Evolutionary conservation across 352 stramenopile genomes (phyloP).

Genomic region (Globisporangium apiculatum): DNA sequence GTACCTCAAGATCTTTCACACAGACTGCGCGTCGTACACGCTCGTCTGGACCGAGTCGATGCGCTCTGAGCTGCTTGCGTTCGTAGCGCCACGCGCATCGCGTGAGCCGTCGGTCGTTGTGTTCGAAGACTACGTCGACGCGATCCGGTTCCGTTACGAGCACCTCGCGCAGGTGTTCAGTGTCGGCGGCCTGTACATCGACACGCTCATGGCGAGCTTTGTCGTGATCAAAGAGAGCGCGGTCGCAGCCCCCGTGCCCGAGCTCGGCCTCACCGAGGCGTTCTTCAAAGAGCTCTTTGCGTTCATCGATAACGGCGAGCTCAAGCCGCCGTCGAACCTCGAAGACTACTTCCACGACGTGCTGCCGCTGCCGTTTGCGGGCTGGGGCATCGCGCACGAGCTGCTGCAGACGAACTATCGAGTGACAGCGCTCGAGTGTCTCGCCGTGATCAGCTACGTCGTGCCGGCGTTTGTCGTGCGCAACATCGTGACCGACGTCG

Average conservation of each 20-base stretch:
- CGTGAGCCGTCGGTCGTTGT: constrained; percentile 25
- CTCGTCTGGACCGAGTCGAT: constrained; percentile 79
- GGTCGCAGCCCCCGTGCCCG: constrained; percentile 23
- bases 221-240: constrained; percentile 54
- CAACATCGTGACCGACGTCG: constrained; percentile 41
- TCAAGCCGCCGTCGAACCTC: constrained; percentile 25
- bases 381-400: constrained; percentile 43
- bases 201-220: constrained; percentile 66
- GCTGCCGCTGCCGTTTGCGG: constrained; percentile 38
- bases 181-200: constrained; percentile 65
- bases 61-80: constrained; percentile 51
- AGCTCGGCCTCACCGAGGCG: constrained; percentile 49
- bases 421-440: constrained; percentile 55
- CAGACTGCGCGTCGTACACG: constrained; percentile 72
- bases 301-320: constrained; percentile 72
- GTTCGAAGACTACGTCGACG: constrained; percentile 39
- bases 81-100: constrained; percentile 33
- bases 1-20: constrained; percentile 77
- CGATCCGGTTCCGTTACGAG: constrained; percentile 62
- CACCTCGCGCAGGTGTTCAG: constrained; percentile 55
- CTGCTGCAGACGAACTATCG: constrained; percentile 46
- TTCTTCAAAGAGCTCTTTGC: constrained; percentile 71
- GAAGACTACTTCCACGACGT: constrained; percentile 22
- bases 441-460: constrained; percentile 54
- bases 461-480: constrained; percentile 48